A percentile compares a stretch with the other conserved stretches of the same genome.
Evolutionary conservation across 441 rosid species (phyloP).

Genomic region (Theobroma grandiflorum): DNA sequence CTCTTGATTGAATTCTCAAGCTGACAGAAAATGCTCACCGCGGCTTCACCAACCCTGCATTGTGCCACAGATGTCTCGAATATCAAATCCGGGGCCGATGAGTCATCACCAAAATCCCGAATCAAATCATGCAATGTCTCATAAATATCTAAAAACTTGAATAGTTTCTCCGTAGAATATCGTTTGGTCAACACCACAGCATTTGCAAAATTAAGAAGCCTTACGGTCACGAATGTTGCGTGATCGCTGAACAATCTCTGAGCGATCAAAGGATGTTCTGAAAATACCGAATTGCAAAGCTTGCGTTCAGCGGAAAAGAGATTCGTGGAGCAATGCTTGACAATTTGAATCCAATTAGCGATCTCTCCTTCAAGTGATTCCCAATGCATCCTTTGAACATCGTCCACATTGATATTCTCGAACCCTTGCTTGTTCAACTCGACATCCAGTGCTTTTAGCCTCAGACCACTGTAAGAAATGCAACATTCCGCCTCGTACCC

Average conservation of each 20-base stretch:
- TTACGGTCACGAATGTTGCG: conserved; percentile 42
- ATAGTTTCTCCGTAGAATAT: conserved; percentile 62
- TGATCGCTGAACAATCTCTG: conserved; percentile 50
- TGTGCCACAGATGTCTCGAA: conserved; percentile 44
- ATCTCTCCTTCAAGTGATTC: conserved; percentile 57
- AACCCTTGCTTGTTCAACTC: conserved; percentile 49
- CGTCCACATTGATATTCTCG: conserved; percentile 45
- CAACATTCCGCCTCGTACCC: conserved; percentile 59
- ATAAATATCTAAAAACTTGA: conserved; percentile 70
- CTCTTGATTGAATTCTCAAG: conserved; percentile 65
- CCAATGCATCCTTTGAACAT: conserved; percentile 55
- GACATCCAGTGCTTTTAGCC: conserved; percentile 42
- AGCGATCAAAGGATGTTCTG: conserved; percentile 39
- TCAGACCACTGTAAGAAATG: conserved; percentile 34
- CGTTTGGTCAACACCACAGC: conserved; percentile 59
- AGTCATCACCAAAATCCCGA: conserved; percentile 33
- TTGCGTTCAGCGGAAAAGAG: conserved; percentile 45
- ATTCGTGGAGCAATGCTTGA: conserved; percentile 39
- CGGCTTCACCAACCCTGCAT: conserved; percentile 52
- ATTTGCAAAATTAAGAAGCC: conserved; percentile 58
- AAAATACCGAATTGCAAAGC: conserved; percentile 44
- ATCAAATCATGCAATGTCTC: conserved; percentile 57
- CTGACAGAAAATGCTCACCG: conserved; percentile 56
- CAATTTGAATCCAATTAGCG: conserved; percentile 38
- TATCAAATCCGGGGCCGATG: conserved; percentile 29